Conservation (phyloP, 2,329 filamentous ascomycete genomes). For the Trichoderma atrobrunneum region DNA sequence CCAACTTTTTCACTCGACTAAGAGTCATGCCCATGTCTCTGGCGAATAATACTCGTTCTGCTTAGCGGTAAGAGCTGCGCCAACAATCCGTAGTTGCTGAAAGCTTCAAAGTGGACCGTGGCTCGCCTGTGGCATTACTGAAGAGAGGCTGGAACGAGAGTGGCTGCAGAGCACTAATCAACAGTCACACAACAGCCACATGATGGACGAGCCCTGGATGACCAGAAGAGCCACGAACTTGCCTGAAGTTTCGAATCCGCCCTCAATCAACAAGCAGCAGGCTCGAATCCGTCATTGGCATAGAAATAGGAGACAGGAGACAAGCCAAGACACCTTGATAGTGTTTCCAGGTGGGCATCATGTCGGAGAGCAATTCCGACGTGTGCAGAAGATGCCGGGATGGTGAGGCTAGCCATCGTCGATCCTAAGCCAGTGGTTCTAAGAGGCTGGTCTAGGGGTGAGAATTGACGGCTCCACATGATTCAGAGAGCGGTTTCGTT, state of each 20-base stretch:
- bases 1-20: neutral
- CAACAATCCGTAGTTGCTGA: neutral
- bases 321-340: neutral
- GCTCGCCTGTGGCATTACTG: neutral
- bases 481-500: neutral
- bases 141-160: neutral
- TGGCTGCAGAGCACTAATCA: neutral
- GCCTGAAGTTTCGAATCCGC: neutral
- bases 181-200: neutral
- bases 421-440: neutral
- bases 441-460: neutral
- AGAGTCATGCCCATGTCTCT: slow-evolving; percentile 5
- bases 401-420: neutral
- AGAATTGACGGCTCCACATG: neutral
- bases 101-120: neutral
- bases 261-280: neutral
- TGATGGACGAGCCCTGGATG: neutral
- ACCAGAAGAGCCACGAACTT: neutral
- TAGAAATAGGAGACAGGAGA: neutral
- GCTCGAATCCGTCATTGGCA: neutral
- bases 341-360: neutral
- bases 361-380: neutral
- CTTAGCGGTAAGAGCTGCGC: neutral
- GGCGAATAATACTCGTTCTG: neutral
- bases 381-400: neutral